Evolutionary conservation across 1,284 basidiomycete genomes (phyloP).

Genomic region (Marasmius sp.): DNA sequence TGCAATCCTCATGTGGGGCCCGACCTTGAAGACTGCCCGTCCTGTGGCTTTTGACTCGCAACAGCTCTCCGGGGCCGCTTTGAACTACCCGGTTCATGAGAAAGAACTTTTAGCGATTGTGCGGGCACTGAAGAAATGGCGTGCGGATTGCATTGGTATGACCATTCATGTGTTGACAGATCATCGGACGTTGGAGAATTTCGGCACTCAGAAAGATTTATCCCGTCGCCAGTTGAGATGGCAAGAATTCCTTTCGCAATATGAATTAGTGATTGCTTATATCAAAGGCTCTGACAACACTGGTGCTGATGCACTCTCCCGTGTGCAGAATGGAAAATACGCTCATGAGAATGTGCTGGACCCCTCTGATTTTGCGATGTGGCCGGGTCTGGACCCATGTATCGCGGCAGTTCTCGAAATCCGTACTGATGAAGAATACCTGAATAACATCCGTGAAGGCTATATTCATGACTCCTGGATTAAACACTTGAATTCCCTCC

Average conservation of each 20-base stretch:
- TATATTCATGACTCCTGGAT: too few species aligned
- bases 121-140: conserved; percentile 33
- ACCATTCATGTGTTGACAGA: conserved; percentile 35
- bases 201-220: conserved; percentile 35
- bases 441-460: too few species aligned
- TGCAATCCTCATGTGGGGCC: conserved; percentile 31
- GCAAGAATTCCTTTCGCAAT: conserved; percentile 36
- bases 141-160: conserved; percentile 28
- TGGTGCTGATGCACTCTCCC: conserved; percentile 3
- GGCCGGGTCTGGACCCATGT: too few species aligned
- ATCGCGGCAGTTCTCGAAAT: too few species aligned
- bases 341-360: not conserved
- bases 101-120: conserved; percentile 36
- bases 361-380: too few species aligned
- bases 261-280: conserved; percentile 32
- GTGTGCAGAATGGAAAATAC: not conserved
- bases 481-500: too few species aligned
- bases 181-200: conserved; percentile 37
- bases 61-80: conserved; percentile 26
- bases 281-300: conserved; percentile 16
- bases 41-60: conserved; percentile 35
- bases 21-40: conserved; percentile 24
- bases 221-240: conserved; percentile 33
- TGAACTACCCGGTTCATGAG: conserved; percentile 37
- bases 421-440: too few species aligned